A percentile compares a stretch with the other conserved stretches of the same genome.
Conservation (phyloP, 441 rosid species). For the Gossypium schwendimanii region DNA sequence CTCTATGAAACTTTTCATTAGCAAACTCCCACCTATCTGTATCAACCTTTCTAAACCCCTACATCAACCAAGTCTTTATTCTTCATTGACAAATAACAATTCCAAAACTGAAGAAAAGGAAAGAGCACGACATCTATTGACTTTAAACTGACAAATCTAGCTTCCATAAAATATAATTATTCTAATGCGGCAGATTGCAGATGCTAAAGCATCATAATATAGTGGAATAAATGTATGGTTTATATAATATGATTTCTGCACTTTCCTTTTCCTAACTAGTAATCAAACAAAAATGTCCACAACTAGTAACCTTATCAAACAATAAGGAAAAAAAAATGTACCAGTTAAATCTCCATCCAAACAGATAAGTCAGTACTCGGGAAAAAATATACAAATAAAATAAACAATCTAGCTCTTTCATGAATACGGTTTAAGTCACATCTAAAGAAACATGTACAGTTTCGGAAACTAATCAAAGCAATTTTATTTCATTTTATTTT, state of each 20-base stretch:
- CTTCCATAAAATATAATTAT: neutral
- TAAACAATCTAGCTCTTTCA: too few species aligned
- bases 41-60: slow-evolving; percentile 92
- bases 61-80: slow-evolving; percentile 23
- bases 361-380: neutral
- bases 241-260: slow-evolving; percentile 1
- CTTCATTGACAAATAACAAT: slow-evolving; percentile 3
- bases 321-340: neutral
- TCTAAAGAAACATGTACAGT: too few species aligned
- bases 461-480: too few species aligned
- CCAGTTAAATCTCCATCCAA: slow-evolving; percentile 3
- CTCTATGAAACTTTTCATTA: slow-evolving; percentile 78
- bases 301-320: slow-evolving; percentile 13
- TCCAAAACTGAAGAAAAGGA: neutral
- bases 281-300: slow-evolving; percentile 17
- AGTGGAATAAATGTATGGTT: neutral
- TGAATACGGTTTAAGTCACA: too few species aligned
- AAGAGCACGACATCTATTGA: too few species aligned
- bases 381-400: too few species aligned
- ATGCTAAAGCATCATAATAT: slow-evolving; percentile 5
- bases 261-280: slow-evolving; percentile 12
- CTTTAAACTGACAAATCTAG: too few species aligned
- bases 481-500: too few species aligned
- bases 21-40: slow-evolving; percentile 95
- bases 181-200: neutral